Base-by-base conservation (phyloP, 176 grass and related monocot genomes). In the Thinopyrum elongatum region DNA sequence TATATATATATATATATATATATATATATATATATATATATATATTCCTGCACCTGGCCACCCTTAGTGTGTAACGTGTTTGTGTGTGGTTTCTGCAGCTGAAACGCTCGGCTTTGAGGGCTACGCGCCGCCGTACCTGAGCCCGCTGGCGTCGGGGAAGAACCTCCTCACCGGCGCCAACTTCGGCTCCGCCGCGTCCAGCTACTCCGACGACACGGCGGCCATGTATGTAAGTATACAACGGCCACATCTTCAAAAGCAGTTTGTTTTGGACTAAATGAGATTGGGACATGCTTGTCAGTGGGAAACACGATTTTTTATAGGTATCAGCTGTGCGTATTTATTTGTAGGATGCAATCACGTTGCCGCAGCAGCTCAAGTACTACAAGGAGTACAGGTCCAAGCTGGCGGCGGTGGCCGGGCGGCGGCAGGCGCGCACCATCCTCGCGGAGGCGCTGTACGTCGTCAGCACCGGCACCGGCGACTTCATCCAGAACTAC, bases 401-500 rank as follows among this genome's bases (percentile, higher is more conserved):
- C 4, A 93, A 93, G 88, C 91, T 95, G 15, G 86, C 80, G 2
- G 80, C 60, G 29, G 78, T 94, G 80, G 91, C 88, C 21, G 91
- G 93, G 9, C 73, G 23, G 11, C 27, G 41, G 59, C 59, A 74
- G 21, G 89, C 95, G 0, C 31, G 23, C n/a, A 19, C 78, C 76
- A 95, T 98, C 77, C 76, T 95, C 10, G 30, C 83, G 33, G 91
- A n/a, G 65, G 89, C 91, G 70, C 79, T 98, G 36, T 95, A 98
- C 83, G 33, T 98, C 71, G 4, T 98, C 4, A 93, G 95, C 86
- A 83, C 89, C 0, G 95, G 95, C 23, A 61, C 89, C 46, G 85
- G 91, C 62, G 95, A 98, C 86, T 98, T 89, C 82, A 2, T 93
- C 60, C 93, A 98, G 78, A 98, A 98, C 83, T 98, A 98, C 86